Percentiles rank a stretch among this genome's conserved stretches.
Evolutionary conservation across 495 filamentous ascomycete genomes (phyloP).

Genomic region (Xylaria cubensis): DNA sequence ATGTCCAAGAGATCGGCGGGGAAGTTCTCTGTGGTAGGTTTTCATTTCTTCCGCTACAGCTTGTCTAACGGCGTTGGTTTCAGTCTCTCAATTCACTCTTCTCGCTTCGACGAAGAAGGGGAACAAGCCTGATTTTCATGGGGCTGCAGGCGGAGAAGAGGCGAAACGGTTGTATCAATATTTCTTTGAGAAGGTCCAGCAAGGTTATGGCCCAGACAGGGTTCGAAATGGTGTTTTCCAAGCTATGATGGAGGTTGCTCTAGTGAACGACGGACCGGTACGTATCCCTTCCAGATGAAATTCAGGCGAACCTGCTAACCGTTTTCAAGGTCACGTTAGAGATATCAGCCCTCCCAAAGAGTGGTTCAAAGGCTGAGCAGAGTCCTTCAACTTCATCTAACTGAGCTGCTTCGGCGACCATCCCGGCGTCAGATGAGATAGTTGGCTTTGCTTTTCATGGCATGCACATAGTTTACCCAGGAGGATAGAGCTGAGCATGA

Average conservation of each 20-base stretch:
- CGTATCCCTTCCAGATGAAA: constrained; percentile 49
- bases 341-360: constrained; percentile 34
- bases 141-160: constrained; percentile 75
- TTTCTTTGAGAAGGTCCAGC: constrained; percentile 78
- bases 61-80: constrained; percentile 1
- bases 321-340: constrained; percentile 43
- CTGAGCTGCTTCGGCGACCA: background rate
- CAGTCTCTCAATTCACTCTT: constrained; percentile 98
- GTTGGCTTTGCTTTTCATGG: too few species aligned
- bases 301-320: constrained; percentile 29
- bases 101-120: constrained; percentile 92
- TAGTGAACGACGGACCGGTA: constrained; percentile 95
- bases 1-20: constrained; percentile 82
- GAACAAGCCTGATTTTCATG: constrained; percentile 93
- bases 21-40: constrained; percentile 88
- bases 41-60: constrained; percentile 9
- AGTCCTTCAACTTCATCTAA: constrained; percentile 4
- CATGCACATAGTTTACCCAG: background rate
- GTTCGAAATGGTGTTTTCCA: constrained; percentile 97
- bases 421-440: background rate
- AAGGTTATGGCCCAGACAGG: constrained; percentile 72
- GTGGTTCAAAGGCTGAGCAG: constrained; percentile 61
- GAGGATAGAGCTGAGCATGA: background rate
- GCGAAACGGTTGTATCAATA: constrained; percentile 82
- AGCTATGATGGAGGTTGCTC: constrained; percentile 97